These are phyloP conservation scores for Quaeritorhiza haematococci DNA, from an alignment of 371 early-diverging fungal genomes.

Conservation along the genomic window DNA sequence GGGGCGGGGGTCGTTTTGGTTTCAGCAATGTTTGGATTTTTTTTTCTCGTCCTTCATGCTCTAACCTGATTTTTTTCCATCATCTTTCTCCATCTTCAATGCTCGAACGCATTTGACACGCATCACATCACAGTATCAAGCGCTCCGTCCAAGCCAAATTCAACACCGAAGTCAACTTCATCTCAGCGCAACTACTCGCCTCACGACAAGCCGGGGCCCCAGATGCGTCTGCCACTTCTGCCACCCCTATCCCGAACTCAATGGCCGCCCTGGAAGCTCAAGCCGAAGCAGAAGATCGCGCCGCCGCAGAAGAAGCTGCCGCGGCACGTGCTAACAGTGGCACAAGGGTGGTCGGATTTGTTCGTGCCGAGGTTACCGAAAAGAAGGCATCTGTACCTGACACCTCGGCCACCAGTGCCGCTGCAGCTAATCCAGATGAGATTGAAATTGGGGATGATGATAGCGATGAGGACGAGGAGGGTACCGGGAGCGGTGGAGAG, in stretches of 20 bases:
- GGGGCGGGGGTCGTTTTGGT: too few species aligned
- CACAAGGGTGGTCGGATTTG: slow-evolving; percentile 45
- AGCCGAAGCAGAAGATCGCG: slow-evolving; percentile 24
- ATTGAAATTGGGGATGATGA: slow-evolving; percentile 38
- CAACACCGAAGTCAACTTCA: slow-evolving; percentile 62
- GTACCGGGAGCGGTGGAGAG: slow-evolving; percentile 6
- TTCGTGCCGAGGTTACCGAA: slow-evolving; percentile 36
- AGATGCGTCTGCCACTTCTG: background rate
- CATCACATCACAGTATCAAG: slow-evolving; percentile 61
- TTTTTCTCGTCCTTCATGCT: too few species aligned
- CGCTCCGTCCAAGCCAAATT: slow-evolving; percentile 78
- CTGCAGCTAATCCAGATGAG: slow-evolving; percentile 36
- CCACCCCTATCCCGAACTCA: background rate
- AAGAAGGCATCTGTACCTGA: background rate
- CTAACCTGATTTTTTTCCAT: background rate
- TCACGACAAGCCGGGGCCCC: slow-evolving; percentile 2
- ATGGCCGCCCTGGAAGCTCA: slow-evolving; percentile 25
- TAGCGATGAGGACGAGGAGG: slow-evolving; percentile 16
- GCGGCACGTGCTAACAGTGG: background rate
- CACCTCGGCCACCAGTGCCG: background rate
- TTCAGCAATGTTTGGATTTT: too few species aligned
- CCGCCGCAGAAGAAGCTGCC: slow-evolving; percentile 4
- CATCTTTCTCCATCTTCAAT: slow-evolving; percentile 1
- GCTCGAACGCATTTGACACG: background rate
- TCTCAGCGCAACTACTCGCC: slow-evolving; percentile 42